Conservation (phyloP, 2,329 filamentous ascomycete species). For the Myriosclerotinia curreyana region DNA sequence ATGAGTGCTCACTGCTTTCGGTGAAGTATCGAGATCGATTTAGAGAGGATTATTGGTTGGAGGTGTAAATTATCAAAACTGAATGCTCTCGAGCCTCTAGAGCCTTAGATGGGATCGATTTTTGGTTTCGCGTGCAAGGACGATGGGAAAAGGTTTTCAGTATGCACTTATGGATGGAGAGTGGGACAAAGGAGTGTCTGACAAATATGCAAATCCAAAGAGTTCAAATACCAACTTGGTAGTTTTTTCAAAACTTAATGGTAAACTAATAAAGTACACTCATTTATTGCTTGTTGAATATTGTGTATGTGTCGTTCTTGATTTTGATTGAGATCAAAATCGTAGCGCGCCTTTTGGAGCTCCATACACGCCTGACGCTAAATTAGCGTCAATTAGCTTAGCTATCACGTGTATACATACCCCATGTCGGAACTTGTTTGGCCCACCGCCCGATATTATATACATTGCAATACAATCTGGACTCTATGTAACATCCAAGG, state of each 20-base stretch:
- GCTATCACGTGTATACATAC: slow-evolving; percentile 16
- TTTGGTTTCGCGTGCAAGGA: slow-evolving; percentile 8
- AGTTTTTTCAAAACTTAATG: neutral
- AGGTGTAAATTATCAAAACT: neutral
- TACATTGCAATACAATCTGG: slow-evolving; percentile 17
- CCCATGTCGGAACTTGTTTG: slow-evolving; percentile 19
- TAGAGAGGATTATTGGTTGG: neutral
- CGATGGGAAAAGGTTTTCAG: slow-evolving; percentile 13
- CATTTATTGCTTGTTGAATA: neutral
- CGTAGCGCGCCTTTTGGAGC: slow-evolving; percentile 13
- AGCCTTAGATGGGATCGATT: neutral
- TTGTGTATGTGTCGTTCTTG: slow-evolving; percentile 1
- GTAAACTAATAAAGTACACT: neutral
- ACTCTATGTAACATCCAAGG: slow-evolving; percentile 21
- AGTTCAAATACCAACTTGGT: neutral
- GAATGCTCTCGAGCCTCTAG: neutral
- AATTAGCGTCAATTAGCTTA: neutral
- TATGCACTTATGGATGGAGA: neutral
- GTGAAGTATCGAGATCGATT: neutral
- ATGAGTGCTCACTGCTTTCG: slow-evolving; percentile 5
- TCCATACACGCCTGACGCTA: neutral
- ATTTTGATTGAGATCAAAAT: neutral
- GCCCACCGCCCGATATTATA: slow-evolving; percentile 21
- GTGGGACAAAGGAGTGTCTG: neutral
- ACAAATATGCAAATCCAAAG: neutral